Evolutionary conservation across 768 basidiomycete species (phyloP).

Genomic region (Candolleomyces efflorescens): DNA sequence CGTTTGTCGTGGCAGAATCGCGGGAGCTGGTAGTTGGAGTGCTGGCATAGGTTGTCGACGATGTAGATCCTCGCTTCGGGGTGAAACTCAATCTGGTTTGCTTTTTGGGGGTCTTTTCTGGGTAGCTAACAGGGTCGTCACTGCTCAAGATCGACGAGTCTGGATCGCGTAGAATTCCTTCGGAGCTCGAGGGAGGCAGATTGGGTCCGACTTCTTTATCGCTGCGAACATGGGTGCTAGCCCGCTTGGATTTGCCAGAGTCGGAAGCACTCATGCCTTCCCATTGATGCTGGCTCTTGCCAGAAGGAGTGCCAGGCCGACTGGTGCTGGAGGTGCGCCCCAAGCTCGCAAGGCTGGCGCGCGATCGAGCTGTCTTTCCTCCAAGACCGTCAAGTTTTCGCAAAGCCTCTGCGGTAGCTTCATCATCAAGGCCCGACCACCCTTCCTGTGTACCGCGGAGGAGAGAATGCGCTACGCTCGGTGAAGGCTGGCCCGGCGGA

Average conservation of each 20-base stretch:
- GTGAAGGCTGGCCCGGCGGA: slow-evolving; percentile 37
- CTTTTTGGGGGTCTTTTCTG: slow-evolving; percentile 71
- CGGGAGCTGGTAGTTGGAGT: slow-evolving; percentile 78
- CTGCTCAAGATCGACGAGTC: slow-evolving; percentile 48
- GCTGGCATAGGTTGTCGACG: slow-evolving; percentile 81
- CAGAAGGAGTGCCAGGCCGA: slow-evolving; percentile 71
- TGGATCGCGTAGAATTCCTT: slow-evolving; percentile 32
- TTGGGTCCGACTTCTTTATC: slow-evolving; percentile 3
- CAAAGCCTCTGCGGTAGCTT: slow-evolving; percentile 85
- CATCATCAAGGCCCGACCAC: slow-evolving; percentile 84
- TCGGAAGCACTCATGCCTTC: slow-evolving; percentile 56
- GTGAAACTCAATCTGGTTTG: slow-evolving; percentile 70
- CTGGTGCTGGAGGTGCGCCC: slow-evolving; percentile 62
- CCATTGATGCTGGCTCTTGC: slow-evolving; percentile 66
- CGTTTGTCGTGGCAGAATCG: slow-evolving; percentile 81
- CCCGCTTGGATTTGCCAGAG: slow-evolving; percentile 34
- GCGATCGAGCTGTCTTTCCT: slow-evolving; percentile 69
- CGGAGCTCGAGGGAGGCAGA: slow-evolving; percentile 25
- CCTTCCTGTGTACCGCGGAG: slow-evolving; percentile 87
- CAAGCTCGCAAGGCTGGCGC: slow-evolving; percentile 73
- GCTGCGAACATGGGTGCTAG: slow-evolving; percentile 33
- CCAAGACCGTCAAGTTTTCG: slow-evolving; percentile 89
- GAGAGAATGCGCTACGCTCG: slow-evolving; percentile 80
- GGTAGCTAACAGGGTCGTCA: slow-evolving; percentile 48
- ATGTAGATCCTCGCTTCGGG: slow-evolving; percentile 85